Evolutionary conservation across 768 basidiomycete genomes (phyloP).

Genomic region (Ramaria sp.): DNA sequence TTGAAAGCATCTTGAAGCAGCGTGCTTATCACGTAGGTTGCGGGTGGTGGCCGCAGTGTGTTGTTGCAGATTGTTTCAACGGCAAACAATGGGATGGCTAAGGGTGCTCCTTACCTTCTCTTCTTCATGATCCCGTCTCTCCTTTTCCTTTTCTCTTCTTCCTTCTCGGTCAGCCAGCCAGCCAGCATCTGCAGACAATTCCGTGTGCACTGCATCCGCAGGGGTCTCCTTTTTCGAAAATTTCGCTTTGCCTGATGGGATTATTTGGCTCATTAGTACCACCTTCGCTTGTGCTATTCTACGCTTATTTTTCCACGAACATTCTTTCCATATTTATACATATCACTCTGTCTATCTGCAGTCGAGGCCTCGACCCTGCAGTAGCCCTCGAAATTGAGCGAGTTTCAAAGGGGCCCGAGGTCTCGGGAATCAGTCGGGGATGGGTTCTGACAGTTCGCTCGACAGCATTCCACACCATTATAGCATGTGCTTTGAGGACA

Average conservation of each 20-base stretch:
- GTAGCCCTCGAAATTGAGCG: no score
- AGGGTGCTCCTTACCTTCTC: conserved; percentile 42
- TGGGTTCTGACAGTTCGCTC: no score
- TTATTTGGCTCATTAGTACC: no score
- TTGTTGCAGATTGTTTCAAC: conserved; percentile 22
- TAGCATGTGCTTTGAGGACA: no score
- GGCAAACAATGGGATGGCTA: not conserved
- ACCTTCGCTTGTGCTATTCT: no score
- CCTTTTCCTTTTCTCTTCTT: conserved; percentile 51
- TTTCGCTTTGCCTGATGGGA: not conserved
- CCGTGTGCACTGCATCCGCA: not conserved
- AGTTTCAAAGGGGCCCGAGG: no score
- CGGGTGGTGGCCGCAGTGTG: conserved; percentile 42
- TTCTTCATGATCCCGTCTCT: conserved; percentile 36
- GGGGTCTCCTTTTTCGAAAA: not conserved
- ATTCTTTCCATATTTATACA: no score
- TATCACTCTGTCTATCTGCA: no score
- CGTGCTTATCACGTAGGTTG: conserved; percentile 42
- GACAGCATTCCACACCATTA: no score
- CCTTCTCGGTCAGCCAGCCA: conserved; percentile 63
- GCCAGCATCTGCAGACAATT: conserved; percentile 38
- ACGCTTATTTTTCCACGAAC: no score
- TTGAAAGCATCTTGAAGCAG: conserved; percentile 47
- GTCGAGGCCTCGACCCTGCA: no score
- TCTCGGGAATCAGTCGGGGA: no score